Base-by-base conservation (phyloP, 2,329 filamentous ascomycete genomes). In the Mycocentrospora acerina region DNA sequence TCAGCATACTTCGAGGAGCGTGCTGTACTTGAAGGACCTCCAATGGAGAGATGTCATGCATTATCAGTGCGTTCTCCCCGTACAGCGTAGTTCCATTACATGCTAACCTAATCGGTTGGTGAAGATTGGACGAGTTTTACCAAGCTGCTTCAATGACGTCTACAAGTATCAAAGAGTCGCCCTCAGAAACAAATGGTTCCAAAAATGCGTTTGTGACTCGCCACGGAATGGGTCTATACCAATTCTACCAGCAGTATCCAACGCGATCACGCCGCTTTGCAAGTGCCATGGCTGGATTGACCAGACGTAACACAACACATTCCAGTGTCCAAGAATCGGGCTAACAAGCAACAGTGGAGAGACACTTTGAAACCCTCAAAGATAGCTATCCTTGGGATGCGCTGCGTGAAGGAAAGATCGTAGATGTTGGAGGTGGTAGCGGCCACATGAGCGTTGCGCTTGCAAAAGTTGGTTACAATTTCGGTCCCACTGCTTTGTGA, bases 361-460 rank as follows among this genome's bases (percentile, higher is more conserved):
- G 56, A 9, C 48, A 57, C n/a, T 48, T 57, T 24, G 43, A 42
- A 22, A 48, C 44, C 28, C 55, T 63, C 12, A 46, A 40, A 25
- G 48, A 48, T 12, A 44, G 48, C n/a, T 66, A 51, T 32, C 45
- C 47, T 1, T 64, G 61, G 61, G 53, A 40, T 12, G 30, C 49
- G 11, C 32, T 64, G 7, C 39, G 31, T 13, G 40, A 39, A 18
- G 53, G 51, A 4, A 61, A 44, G 15, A 47, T 66, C 9, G 54
- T 66, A 6, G 62, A 66, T 34, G 46, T 62, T 22, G 62, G 62
- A 9, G 62, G 62, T 50, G 46, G 43, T 32, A 60, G 22, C 44
- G 62, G 44, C 11, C 47, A 53, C 22, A 46, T 53, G 35, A 48
- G 42, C 25, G 39, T 57, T 5, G 30, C 38, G 7, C 45, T 56